Evolutionary conservation across 2,329 filamentous ascomycete genomes (phyloP).

Genomic region (Cytospora piceicola): DNA sequence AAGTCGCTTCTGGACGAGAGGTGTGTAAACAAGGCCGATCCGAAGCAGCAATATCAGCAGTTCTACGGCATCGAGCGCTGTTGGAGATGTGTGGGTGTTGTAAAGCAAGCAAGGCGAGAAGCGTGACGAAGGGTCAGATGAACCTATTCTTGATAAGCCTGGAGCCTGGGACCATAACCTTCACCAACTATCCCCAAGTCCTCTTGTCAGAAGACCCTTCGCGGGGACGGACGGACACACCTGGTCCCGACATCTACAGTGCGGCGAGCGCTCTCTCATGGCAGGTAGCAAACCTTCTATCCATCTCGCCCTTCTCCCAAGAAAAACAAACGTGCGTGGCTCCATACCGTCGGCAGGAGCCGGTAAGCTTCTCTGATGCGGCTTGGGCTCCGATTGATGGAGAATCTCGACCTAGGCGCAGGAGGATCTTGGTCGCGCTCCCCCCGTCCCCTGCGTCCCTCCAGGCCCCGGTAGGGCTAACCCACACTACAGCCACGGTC

Average conservation of each 20-base stretch:
- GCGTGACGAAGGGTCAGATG: too few relatives aligned
- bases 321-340: constrained; percentile 1
- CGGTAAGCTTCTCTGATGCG: constrained; percentile 13
- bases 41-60: too few relatives aligned
- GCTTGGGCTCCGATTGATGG: constrained; percentile 27
- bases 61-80: too few relatives aligned
- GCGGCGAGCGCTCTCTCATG: constrained; percentile 7
- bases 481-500: constrained; percentile 21
- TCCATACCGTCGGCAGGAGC: constrained; percentile 26
- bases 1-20: background rate
- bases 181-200: too few relatives aligned
- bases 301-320: constrained; percentile 6
- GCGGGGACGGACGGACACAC: too few relatives aligned
- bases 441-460: background rate
- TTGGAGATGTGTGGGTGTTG: too few relatives aligned
- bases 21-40: background rate
- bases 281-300: background rate
- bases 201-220: too few relatives aligned
- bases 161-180: too few relatives aligned
- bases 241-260: background rate
- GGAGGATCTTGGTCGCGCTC: constrained; percentile 11
- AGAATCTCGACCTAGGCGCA: constrained; percentile 12
- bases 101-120: too few relatives aligned
- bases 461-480: constrained; percentile 6
- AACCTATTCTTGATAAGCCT: too few relatives aligned